Base-by-base conservation (phyloP, 225 moss, liverwort and hornwort species). In the Climacium dendroides region DNA sequence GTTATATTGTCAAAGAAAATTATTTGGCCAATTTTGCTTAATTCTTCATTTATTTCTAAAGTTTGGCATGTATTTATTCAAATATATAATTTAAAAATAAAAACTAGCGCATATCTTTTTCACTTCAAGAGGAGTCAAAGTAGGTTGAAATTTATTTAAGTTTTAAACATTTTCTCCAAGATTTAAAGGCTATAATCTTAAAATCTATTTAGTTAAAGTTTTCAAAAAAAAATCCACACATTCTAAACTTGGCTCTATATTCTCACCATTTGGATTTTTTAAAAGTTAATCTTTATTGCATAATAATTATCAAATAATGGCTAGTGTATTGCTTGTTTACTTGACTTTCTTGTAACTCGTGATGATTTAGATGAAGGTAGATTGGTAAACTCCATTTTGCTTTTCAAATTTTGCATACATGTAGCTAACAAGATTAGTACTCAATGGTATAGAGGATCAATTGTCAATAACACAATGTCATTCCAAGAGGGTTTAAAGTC, bases 1-100 rank as follows among this genome's bases (percentile, higher is more conserved):
- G 13, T 20, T 20, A 3, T 20, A 0, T 34, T 74, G 7, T 32
- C 5, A 78, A 55, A 37, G 37, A 55, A 16, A 26, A 0, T 23
- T 32, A 2, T 20, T 30, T 0, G 0, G 1, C 4, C 0, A 48
- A 7, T 32, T 74, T 48, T 48, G 4, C 5, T 50, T 4, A 30
- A 30, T 0, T 19, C 4, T 1, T 74, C 19, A 50, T 34, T 32
- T 32, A 74, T 4, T 32, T 50, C 1, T 48, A 32, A 19, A 12
- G 0, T 32, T 32, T 19, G 13, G 4, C 1, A 0, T n/a, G 2
- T 12, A 35, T 23, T 2, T 35, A 9, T 53, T 53, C 52, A 35
- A 23, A 23, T n/a, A n/a, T n/a, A n/a, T n/a, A 10, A 34, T 34
- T 50, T 3, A 0, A 13, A 50, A 34, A 32, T 20, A 20, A 34